phyloP scores from a whole-genome alignment of 768 basidiomycete genomes.

The Tylopilus cervinicoccineus region DNA sequence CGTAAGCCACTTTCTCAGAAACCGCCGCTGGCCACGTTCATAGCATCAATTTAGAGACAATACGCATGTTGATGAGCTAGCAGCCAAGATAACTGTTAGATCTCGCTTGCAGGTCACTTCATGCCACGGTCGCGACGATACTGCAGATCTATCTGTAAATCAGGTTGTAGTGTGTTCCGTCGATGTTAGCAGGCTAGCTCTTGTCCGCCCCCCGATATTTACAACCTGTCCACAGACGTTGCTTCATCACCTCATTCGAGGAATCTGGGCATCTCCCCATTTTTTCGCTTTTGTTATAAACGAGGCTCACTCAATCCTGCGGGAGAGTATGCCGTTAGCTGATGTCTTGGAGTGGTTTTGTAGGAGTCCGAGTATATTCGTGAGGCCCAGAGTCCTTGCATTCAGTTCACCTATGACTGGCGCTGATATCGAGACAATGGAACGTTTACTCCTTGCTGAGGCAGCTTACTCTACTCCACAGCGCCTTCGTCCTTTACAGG shows the following conservation, averaged over 20 bases:
- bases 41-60: conserved; percentile 10
- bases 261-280: conserved; percentile 40
- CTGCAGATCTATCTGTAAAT: conserved; percentile 16
- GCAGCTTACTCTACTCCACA: conserved; percentile 35
- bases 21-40: not conserved
- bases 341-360: conserved; percentile 47
- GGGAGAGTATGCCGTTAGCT: conserved; percentile 37
- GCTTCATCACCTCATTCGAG: conserved; percentile 35
- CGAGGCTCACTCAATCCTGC: conserved; percentile 37
- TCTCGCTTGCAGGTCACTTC: conserved; percentile 17
- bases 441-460: conserved; percentile 37
- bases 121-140: conserved; percentile 12
- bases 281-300: conserved; percentile 42
- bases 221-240: conserved; percentile 32
- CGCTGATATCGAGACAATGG: conserved; percentile 35
- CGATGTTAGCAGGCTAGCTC: conserved; percentile 31
- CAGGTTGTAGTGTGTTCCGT: conserved; percentile 41
- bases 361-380: conserved; percentile 30
- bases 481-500: conserved; percentile 43
- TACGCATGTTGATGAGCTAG: conserved; percentile 10
- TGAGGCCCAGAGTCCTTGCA: conserved; percentile 44
- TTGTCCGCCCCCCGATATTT: conserved; percentile 1
- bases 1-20: conserved; percentile 10
- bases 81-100: conserved; percentile 10
- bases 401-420: conserved; percentile 28